Conservation (phyloP, 2,329 filamentous ascomycete genomes). For the Microdochium bolleyi region DNA sequence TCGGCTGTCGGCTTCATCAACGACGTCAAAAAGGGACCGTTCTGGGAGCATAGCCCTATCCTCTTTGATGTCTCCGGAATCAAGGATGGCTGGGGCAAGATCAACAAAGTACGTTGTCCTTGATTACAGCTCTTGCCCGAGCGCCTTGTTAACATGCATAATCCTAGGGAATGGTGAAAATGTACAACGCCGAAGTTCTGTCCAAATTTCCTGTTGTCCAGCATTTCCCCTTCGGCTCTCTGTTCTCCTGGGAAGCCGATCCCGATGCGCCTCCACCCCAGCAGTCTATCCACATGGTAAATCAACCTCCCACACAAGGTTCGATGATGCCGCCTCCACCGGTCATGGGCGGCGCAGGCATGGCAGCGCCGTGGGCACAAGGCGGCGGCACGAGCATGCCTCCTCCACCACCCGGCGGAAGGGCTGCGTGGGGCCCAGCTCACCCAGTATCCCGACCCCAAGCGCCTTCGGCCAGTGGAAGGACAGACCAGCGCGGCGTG, state of each 20-base stretch:
- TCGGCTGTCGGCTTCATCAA: slow-evolving; percentile 94
- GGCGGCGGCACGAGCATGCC: slow-evolving; percentile 26
- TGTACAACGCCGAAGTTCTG: slow-evolving; percentile 95
- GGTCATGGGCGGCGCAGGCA: slow-evolving; percentile 18
- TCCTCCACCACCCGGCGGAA: slow-evolving; percentile 14
- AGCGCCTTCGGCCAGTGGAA: slow-evolving; percentile 3
- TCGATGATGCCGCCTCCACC: slow-evolving; percentile 15
- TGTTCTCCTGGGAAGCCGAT: slow-evolving; percentile 71
- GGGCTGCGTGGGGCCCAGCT: slow-evolving; percentile 11
- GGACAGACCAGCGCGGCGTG: background rate
- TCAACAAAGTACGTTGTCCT: slow-evolving; percentile 61
- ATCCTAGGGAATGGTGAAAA: slow-evolving; percentile 87
- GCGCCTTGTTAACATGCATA: slow-evolving; percentile 1
- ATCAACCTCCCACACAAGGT: slow-evolving; percentile 34
- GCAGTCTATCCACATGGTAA: slow-evolving; percentile 48
- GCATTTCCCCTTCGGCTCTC: slow-evolving; percentile 76
- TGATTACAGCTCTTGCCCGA: background rate
- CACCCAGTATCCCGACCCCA: slow-evolving; percentile 11
- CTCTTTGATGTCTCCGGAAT: slow-evolving; percentile 92
- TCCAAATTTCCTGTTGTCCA: slow-evolving; percentile 98
- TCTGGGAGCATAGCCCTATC: slow-evolving; percentile 95
- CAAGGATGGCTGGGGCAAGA: slow-evolving; percentile 92
- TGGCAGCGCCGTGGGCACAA: slow-evolving; percentile 36
- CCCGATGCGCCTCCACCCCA: slow-evolving; percentile 44
- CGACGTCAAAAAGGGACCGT: slow-evolving; percentile 91